Conservation (phyloP, 257 asterid genomes). For the Plantago ovata region DNA sequence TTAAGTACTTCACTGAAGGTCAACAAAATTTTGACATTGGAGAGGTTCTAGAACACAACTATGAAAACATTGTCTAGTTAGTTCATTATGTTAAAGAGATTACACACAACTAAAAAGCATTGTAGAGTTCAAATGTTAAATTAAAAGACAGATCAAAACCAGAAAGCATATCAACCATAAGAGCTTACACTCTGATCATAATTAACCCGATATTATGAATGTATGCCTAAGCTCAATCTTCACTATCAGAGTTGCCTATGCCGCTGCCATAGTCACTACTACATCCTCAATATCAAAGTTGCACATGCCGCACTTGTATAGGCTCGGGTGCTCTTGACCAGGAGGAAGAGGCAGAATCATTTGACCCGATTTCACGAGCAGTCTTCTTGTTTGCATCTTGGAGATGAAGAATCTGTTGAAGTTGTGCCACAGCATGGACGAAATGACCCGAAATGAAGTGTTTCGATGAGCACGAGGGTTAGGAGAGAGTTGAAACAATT, state of each 20-base stretch:
- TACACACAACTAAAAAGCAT: too few species aligned
- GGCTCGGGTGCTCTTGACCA: conserved; percentile 58
- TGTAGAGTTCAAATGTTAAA: too few species aligned
- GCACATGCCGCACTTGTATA: conserved; percentile 86
- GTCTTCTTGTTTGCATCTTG: conserved; percentile 80
- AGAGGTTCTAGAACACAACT: too few species aligned
- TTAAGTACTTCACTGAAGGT: too few species aligned
- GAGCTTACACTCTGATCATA: too few species aligned
- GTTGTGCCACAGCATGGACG: conserved; percentile 80
- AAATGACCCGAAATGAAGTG: conserved; percentile 71
- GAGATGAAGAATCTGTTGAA: conserved; percentile 86
- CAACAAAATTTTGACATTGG: too few species aligned
- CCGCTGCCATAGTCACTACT: conserved; percentile 76
- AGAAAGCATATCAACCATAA: too few species aligned
- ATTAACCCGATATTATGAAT: too few species aligned
- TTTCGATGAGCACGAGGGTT: conserved; percentile 74
- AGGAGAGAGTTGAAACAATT: conserved; percentile 80
- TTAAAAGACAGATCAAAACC: too few species aligned
- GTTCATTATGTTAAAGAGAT: too few species aligned
- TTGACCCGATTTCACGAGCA: conserved; percentile 51
- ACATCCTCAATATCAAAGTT: conserved; percentile 85
- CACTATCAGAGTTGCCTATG: conserved; percentile 65
- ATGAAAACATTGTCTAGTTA: too few species aligned
- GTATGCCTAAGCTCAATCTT: conserved; percentile 24
- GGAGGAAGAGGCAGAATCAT: conserved; percentile 56